A percentile compares a stretch with the other conserved stretches of the same genome.
Evolutionary conservation across 768 basidiomycete genomes (phyloP).

Genomic region (Trametes elegans): DNA sequence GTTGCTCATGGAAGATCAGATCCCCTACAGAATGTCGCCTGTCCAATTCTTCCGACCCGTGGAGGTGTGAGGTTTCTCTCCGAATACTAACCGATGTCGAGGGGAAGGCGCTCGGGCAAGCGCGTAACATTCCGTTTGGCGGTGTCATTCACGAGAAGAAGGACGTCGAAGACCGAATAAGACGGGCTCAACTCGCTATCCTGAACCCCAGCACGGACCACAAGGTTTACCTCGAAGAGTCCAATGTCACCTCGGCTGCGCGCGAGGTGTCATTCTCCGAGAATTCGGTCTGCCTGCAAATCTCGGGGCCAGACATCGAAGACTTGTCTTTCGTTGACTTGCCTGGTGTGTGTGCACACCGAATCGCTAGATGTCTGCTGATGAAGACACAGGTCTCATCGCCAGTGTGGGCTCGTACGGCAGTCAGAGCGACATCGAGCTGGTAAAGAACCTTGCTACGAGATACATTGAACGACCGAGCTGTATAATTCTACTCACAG

Average conservation of each 20-base stretch:
- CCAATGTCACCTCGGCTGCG: background rate
- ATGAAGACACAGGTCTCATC: constrained; percentile 44
- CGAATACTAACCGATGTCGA: constrained; percentile 30
- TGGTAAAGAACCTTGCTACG: constrained; percentile 56
- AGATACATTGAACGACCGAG: constrained; percentile 60
- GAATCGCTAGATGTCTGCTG: background rate
- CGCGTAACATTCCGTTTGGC: constrained; percentile 26
- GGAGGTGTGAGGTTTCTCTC: constrained; percentile 35
- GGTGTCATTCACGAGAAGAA: constrained; percentile 46
- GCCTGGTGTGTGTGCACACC: constrained; percentile 30
- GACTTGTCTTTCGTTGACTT: constrained; percentile 43
- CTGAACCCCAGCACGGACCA: constrained; percentile 48
- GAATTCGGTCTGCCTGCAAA: constrained; percentile 36
- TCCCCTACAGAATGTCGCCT: constrained; percentile 39
- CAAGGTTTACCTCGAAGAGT: constrained; percentile 40
- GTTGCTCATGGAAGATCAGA: too few relatives aligned
- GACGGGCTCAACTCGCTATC: constrained; percentile 64
- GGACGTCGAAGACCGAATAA: constrained; percentile 63
- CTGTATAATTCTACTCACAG: constrained; percentile 59
- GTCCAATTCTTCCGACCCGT: constrained; percentile 27
- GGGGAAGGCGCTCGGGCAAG: constrained; percentile 35
- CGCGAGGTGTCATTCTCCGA: constrained; percentile 34
- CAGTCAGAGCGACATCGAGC: constrained; percentile 53
- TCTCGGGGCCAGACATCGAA: constrained; percentile 36
- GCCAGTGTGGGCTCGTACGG: constrained; percentile 39